Conservation (phyloP, 345 rosid genomes). For the Arabidopsis arenosa region DNA sequence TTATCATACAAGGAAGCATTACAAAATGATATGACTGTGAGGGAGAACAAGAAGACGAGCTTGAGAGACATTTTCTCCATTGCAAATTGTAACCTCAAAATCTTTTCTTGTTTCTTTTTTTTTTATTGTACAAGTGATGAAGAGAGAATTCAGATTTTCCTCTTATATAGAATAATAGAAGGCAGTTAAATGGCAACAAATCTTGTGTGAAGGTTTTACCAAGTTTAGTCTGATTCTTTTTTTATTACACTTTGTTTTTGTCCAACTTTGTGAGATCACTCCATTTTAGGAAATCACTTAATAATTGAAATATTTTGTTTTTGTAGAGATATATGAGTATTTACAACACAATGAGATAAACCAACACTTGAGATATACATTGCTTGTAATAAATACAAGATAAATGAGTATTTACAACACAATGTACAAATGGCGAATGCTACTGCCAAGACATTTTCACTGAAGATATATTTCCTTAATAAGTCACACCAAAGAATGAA, state of each 20-base stretch:
- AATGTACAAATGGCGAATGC: conserved; percentile 25
- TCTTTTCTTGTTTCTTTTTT: not conserved
- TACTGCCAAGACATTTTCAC: conserved; percentile 18
- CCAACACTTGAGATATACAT: conserved; percentile 17
- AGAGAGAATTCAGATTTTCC: not conserved
- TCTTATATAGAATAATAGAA: conserved; percentile 2
- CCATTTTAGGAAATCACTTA: conserved; percentile 3
- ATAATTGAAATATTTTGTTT: not conserved
- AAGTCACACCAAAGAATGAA: conserved; percentile 38
- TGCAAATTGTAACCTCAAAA: conserved; percentile 6
- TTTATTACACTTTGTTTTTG: not conserved
- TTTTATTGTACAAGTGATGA: conserved; percentile 13
- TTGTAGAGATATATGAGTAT: not conserved
- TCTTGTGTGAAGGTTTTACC: not conserved
- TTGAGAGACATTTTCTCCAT: conserved; percentile 40
- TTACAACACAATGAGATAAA: not conserved
- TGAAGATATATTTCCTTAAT: conserved; percentile 6
- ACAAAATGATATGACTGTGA: conserved; percentile 37
- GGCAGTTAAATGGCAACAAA: not conserved
- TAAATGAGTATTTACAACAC: conserved; percentile 27
- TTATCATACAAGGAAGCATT: conserved; percentile 21
- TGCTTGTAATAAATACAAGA: conserved; percentile 10
- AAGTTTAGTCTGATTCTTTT: conserved; percentile 7
- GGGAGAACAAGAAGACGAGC: conserved; percentile 34
- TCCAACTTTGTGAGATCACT: not conserved